Conservation (phyloP, 2,329 filamentous ascomycete species). For the Macrophomina phaseolina region DNA sequence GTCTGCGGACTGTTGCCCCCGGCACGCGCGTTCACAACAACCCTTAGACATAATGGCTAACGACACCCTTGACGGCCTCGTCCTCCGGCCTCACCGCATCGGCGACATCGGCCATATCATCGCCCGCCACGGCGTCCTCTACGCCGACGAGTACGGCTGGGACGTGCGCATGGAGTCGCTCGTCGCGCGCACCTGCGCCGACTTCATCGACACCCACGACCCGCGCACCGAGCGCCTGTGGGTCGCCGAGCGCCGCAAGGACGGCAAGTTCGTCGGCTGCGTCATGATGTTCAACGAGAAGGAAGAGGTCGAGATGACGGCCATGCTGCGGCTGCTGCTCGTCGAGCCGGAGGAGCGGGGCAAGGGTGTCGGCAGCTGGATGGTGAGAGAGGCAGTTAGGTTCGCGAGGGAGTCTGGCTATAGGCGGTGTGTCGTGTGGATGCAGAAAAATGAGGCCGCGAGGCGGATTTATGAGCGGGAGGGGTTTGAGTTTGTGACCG, state of each 20-base stretch:
- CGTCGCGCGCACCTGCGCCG: not conserved
- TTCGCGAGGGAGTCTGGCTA: conserved; percentile 6
- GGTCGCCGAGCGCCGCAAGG: not conserved
- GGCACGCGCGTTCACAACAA: not conserved
- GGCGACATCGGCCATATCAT: conserved; percentile 2
- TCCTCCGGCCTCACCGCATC: not conserved
- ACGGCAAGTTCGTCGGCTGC: conserved; percentile 1
- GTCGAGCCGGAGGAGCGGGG: conserved; percentile 2
- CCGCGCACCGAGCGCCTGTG: not conserved
- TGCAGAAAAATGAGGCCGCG: not conserved
- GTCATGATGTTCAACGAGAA: conserved; percentile 9
- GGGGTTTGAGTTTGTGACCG: not conserved
- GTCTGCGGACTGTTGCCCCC: not conserved
- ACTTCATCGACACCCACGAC: conserved; percentile 5
- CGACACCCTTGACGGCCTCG: not conserved
- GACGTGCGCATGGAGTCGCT: not conserved
- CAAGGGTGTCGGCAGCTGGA: not conserved
- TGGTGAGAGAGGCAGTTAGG: not conserved
- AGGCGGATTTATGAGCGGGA: not conserved
- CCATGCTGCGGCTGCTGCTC: not conserved
- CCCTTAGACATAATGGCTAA: not conserved
- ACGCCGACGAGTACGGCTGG: not conserved
- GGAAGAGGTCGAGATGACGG: not conserved
- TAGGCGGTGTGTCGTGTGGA: conserved; percentile 1
- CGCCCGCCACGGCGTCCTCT: not conserved